Base-by-base conservation (phyloP, 176 grass and related monocot species). In the Ensete glaucum region DNA sequence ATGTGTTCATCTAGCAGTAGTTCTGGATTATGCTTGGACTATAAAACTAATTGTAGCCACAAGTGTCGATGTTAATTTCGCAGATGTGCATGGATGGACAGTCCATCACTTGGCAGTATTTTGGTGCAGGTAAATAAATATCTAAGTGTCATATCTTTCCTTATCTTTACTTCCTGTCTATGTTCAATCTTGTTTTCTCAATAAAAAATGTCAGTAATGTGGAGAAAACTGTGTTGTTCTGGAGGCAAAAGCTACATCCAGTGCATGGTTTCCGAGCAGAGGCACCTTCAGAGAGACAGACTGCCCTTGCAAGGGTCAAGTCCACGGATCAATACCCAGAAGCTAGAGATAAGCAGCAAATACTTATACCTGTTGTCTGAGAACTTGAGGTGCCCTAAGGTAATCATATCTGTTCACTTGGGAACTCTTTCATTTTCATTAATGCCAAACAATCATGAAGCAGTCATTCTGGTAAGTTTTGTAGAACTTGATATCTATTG, bases 311-410 rank as follows among this genome's bases (percentile, higher is more conserved):
- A 63, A 87, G 92, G 73, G 92, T 96, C 21, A 85, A 80, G 74
- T 96, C 92, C 69, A 96, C 92, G 92, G 88, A 86, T 76, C 92
- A 87, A 80, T 96, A 96, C 80, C 89, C 92, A 14, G 92, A 96
- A 85, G 92, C 92, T 74, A 88, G 87, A 77, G 92, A 96, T 9
- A 89, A 96, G 54, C 92, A 92, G 64, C 78, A 78, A 53, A 83
- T 89, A 77, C 72, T 96, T 20, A 74, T 91, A 60, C 87, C 77
- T 75, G 88, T 79, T 12, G 88, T 96, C 71, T 87, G 79, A 14
- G 87, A 89, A 87, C 67, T 89, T 48, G 72, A 85, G 76, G 85
- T 88, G 69, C 80, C 80, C 85, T 53, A 73, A 88, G 88, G 91
- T 96, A 57, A 12, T 48, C 34, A 43, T 43, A 43, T 43, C 34